Conservation (phyloP, 2,329 filamentous ascomycete species). For the Ilyonectria mors-panacis region DNA sequence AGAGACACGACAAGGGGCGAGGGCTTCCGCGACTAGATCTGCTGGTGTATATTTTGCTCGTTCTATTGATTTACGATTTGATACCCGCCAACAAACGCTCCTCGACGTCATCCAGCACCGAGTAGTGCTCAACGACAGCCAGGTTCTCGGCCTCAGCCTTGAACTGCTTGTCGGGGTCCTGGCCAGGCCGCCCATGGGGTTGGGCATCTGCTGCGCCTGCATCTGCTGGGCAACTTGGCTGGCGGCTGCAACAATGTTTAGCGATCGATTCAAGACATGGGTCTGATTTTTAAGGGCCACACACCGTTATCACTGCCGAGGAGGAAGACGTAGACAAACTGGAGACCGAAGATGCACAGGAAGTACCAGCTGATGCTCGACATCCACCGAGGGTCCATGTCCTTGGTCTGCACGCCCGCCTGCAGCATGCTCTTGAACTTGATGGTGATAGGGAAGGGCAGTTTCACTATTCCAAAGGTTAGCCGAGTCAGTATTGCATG, state of each 20-base stretch:
- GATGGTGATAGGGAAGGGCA: slow-evolving; percentile 96
- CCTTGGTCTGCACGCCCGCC: slow-evolving; percentile 93
- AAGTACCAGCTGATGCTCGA: slow-evolving; percentile 99
- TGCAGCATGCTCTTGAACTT: slow-evolving; percentile 99
- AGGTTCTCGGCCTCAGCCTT: slow-evolving; percentile 93
- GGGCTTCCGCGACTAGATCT: slow-evolving; percentile 42
- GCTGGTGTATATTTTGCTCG: slow-evolving; percentile 45
- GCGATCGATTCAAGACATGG: slow-evolving; percentile 13
- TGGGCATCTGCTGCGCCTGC: slow-evolving; percentile 71
- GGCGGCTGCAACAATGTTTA: slow-evolving; percentile 72
- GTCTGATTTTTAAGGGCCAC: slow-evolving; percentile 45
- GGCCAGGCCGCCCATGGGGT: slow-evolving; percentile 85
- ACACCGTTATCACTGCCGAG: slow-evolving; percentile 95
- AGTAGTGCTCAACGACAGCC: slow-evolving; percentile 94
- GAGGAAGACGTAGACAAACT: slow-evolving; percentile 97
- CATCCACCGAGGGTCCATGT: slow-evolving; percentile 98
- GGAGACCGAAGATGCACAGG: slow-evolving; percentile 94
- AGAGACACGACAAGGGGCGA: slow-evolving; percentile 17
- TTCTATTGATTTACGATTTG: slow-evolving; percentile 55
- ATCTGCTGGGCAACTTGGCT: slow-evolving; percentile 95
- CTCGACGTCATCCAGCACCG: slow-evolving; percentile 90
- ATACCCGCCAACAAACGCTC: slow-evolving; percentile 79
- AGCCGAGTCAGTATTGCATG: slow-evolving; percentile 15
- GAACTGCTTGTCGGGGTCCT: slow-evolving; percentile 97
- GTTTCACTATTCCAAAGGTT: slow-evolving; percentile 77